A percentile compares a stretch with the other conserved stretches of the same genome.
phyloP scores from a whole-genome alignment of 1,139 yeast species.

The Yamadazyma atlantica region DNA sequence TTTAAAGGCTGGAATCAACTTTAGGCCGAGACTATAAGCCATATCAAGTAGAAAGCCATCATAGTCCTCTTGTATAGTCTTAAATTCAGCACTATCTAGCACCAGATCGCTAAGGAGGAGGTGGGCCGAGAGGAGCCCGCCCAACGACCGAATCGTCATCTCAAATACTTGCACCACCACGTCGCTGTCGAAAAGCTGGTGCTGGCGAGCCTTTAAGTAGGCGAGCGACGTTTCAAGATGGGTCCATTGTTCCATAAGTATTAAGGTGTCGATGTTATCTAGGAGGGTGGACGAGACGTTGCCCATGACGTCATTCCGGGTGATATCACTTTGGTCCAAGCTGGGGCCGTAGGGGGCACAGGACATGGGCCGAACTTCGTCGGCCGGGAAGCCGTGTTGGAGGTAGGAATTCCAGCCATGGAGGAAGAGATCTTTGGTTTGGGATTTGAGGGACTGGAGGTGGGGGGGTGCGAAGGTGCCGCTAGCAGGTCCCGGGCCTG shows the following conservation, averaged over 20 bases:
- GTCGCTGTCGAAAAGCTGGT: conserved; percentile 55
- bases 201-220: conserved; percentile 36
- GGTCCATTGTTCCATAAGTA: conserved; percentile 65
- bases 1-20: conserved; percentile 66
- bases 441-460: conserved; percentile 42
- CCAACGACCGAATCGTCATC: conserved; percentile 73
- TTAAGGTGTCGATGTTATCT: conserved; percentile 78
- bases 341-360: conserved; percentile 74
- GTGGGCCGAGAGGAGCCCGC: conserved; percentile 79
- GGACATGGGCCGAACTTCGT: conserved; percentile 74
- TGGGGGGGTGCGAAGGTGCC: conserved; percentile 55
- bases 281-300: conserved; percentile 75
- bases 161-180: conserved; percentile 86
- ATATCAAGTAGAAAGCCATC: conserved; percentile 66
- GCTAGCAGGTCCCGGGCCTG: too few relatives aligned
- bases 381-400: conserved; percentile 73
- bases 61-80: conserved; percentile 37
- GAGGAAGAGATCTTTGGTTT: conserved; percentile 58
- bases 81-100: conserved; percentile 19
- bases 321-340: conserved; percentile 52
- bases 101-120: conserved; percentile 57
- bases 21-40: conserved; percentile 71
- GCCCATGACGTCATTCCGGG: conserved; percentile 82
- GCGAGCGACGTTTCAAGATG: conserved; percentile 51
- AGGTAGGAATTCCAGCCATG: conserved; percentile 82